A percentile compares a stretch with the other conserved stretches of the same genome.
phyloP scores from a whole-genome alignment of 192 early-diverging fungal species.

The Paraglomus brasilianum region DNA sequence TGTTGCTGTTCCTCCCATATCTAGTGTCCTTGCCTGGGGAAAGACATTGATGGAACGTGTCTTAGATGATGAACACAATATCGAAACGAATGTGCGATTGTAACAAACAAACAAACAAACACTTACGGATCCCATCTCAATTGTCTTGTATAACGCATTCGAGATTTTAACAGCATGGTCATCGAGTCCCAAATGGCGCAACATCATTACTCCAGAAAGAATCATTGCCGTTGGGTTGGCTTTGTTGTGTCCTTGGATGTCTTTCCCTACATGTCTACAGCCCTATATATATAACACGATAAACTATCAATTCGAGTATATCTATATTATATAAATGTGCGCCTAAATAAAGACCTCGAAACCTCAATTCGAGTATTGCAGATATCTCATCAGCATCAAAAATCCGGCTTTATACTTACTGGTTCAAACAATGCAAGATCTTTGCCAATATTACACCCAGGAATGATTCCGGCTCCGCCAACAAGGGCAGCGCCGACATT shows the following conservation, averaged over 20 bases:
- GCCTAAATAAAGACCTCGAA: too few relatives aligned
- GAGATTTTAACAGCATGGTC: slow-evolving; percentile 90
- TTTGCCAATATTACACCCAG: slow-evolving; percentile 97
- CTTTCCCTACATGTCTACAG: slow-evolving; percentile 97
- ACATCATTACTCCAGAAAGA: slow-evolving; percentile 92
- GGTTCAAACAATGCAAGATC: slow-evolving; percentile 99
- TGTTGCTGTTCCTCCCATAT: slow-evolving; percentile 82
- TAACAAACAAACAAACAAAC: not conserved
- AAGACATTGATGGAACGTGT: not conserved
- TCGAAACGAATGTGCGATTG: too few relatives aligned
- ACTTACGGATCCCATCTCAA: slow-evolving; percentile 67
- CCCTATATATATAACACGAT: slow-evolving; percentile 46
- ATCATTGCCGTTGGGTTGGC: slow-evolving; percentile 96
- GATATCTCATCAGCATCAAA: not conserved
- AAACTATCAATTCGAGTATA: not conserved
- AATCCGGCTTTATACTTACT: slow-evolving; percentile 39
- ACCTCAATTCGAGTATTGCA: not conserved
- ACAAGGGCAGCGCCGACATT: slow-evolving; percentile 97
- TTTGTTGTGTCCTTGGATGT: slow-evolving; percentile 65
- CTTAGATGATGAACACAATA: too few relatives aligned
- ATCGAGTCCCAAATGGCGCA: slow-evolving; percentile 90
- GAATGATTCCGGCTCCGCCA: slow-evolving; percentile 93
- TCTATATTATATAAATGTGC: not conserved
- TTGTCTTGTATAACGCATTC: slow-evolving; percentile 85
- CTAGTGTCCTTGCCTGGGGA: slow-evolving; percentile 58